Evolutionary conservation across 129 eudicot species (phyloP).

Genomic region (Centrapalus pauciflorus): DNA sequence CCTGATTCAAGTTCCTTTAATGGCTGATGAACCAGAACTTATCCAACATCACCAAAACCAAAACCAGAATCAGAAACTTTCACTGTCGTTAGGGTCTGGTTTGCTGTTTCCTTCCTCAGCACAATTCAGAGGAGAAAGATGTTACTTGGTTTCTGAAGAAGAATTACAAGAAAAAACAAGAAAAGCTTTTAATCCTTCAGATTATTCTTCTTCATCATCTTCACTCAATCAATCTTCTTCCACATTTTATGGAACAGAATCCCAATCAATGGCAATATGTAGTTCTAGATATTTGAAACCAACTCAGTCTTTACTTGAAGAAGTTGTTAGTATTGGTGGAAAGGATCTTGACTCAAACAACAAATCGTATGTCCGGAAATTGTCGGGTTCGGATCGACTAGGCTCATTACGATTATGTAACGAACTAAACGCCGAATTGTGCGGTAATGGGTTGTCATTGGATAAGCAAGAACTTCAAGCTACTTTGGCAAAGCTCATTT

Average conservation of each 20-base stretch:
- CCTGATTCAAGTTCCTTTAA: slow-evolving; percentile 39
- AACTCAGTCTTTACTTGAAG: slow-evolving; percentile 75
- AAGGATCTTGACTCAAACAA: slow-evolving; percentile 40
- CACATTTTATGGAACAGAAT: slow-evolving; percentile 37
- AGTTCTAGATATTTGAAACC: slow-evolving; percentile 67
- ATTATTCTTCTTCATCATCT: slow-evolving; percentile 32
- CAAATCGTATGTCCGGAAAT: slow-evolving; percentile 40
- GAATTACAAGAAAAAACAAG: slow-evolving; percentile 32
- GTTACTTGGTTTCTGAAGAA: slow-evolving; percentile 26
- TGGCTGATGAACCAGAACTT: slow-evolving; percentile 30
- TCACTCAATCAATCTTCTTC: slow-evolving; percentile 32
- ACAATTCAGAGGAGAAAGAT: slow-evolving; percentile 43
- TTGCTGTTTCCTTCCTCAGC: slow-evolving; percentile 37
- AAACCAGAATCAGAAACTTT: slow-evolving; percentile 56
- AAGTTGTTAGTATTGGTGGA: slow-evolving; percentile 53
- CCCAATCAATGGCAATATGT: slow-evolving; percentile 33
- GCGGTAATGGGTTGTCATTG: slow-evolving; percentile 36
- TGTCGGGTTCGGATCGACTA: slow-evolving; percentile 38
- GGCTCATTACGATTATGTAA: slow-evolving; percentile 49
- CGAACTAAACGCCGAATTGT: slow-evolving; percentile 55
- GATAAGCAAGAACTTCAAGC: slow-evolving; percentile 63
- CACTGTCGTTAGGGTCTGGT: slow-evolving; percentile 68
- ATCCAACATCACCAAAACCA: slow-evolving; percentile 47
- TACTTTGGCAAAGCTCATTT: slow-evolving; percentile 59
- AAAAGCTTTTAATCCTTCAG: slow-evolving; percentile 25